These are phyloP conservation scores for Penicillium diatomitis DNA, from an alignment of 495 filamentous ascomycete genomes.

Conservation along the genomic window DNA sequence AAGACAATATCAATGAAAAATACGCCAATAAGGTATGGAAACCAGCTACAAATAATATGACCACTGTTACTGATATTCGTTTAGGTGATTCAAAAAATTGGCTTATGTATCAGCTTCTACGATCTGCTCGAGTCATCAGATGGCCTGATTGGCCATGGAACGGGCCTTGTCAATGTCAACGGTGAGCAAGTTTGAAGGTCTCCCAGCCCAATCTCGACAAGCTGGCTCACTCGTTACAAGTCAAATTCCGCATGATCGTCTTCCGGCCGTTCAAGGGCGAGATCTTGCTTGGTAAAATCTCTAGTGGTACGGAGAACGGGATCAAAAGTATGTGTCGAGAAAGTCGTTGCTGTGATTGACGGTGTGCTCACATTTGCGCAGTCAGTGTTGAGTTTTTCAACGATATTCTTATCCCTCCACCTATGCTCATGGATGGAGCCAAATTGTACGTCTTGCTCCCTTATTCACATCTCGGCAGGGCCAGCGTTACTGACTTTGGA, in stretches of 20 bases:
- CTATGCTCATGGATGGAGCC: constrained; percentile 59
- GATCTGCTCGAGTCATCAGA: constrained; percentile 81
- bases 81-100: constrained; percentile 66
- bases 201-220: not conserved
- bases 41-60: not conserved
- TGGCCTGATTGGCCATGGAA: constrained; percentile 84
- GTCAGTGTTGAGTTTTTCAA: constrained; percentile 85
- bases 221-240: constrained; percentile 31
- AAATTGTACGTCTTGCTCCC: constrained; percentile 52
- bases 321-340: constrained; percentile 54
- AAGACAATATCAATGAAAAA: constrained; percentile 92
- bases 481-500: constrained; percentile 15
- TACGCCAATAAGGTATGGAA: constrained; percentile 76
- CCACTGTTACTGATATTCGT: not conserved
- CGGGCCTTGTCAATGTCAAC: constrained; percentile 84
- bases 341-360: no score
- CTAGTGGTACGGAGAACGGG: constrained; percentile 56
- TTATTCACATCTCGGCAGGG: not conserved
- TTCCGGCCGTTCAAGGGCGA: constrained; percentile 93
- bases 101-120: constrained; percentile 85
- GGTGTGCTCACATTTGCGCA: constrained; percentile 12
- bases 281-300: constrained; percentile 73
- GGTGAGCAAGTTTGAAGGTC: constrained; percentile 37
- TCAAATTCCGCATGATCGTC: constrained; percentile 86
- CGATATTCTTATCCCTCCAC: constrained; percentile 70